Conservation (phyloP, 192 early-diverging fungal species). For the Umbelopsis sp. region DNA sequence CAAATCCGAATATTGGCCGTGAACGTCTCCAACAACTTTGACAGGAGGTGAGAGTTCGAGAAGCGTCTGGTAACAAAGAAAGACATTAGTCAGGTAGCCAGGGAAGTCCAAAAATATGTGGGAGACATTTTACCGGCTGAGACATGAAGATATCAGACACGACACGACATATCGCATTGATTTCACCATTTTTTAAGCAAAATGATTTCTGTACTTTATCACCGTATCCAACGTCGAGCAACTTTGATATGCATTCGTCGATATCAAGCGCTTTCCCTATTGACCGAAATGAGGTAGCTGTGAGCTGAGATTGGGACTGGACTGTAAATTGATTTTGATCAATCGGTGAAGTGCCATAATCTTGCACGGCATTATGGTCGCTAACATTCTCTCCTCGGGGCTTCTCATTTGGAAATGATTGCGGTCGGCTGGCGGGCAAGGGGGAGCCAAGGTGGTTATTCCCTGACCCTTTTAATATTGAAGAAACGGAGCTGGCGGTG, state of each 20-base stretch:
- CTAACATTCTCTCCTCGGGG: not conserved
- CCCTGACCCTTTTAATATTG: conserved; percentile 25
- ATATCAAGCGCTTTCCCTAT: conserved; percentile 44
- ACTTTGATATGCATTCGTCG: conserved; percentile 87
- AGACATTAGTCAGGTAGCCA: not conserved
- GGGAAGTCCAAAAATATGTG: not conserved
- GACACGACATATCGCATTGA: conserved; percentile 80
- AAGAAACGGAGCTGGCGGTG: conserved; percentile 37
- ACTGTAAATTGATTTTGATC: conserved; percentile 26
- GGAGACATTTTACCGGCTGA: conserved; percentile 65
- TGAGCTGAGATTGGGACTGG: conserved; percentile 14
- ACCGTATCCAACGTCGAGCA: conserved; percentile 77
- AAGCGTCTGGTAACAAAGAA: conserved; percentile 42
- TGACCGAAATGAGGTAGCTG: conserved; percentile 32
- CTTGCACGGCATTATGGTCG: conserved; percentile 21
- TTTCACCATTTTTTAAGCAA: conserved; percentile 84
- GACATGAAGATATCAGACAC: conserved; percentile 89
- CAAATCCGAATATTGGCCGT: conserved; percentile 94
- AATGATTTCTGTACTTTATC: conserved; percentile 76
- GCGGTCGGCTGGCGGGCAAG: conserved; percentile 22
- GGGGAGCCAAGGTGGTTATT: conserved; percentile 1
- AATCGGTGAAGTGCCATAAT: conserved; percentile 18
- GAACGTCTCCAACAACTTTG: conserved; percentile 89
- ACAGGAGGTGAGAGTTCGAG: conserved; percentile 77
- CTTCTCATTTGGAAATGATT: not conserved